These are phyloP conservation scores for Globisporangium radiosum DNA, from an alignment of 352 stramenopile genomes.

Conservation along the genomic window DNA sequence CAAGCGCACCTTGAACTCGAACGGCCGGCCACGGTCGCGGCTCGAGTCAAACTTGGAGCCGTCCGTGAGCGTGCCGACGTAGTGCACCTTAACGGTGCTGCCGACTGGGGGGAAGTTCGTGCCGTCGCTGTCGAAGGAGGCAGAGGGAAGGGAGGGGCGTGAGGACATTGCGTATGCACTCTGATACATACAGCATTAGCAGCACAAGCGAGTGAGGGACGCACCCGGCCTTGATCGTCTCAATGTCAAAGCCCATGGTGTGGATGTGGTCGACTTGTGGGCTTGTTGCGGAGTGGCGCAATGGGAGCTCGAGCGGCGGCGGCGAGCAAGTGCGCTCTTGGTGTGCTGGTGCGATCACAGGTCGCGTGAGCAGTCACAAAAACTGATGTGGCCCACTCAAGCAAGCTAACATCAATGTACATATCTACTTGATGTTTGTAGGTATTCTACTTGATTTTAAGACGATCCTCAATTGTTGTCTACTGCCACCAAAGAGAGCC, in stretches of 20 bases:
- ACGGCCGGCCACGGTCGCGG: slow-evolving; percentile 65
- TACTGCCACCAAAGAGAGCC: no score
- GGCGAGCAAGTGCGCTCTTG: no score
- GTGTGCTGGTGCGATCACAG: no score
- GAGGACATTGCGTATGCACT: not conserved
- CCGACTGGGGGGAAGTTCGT: slow-evolving; percentile 67
- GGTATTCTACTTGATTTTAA: no score
- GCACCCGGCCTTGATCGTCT: slow-evolving; percentile 72
- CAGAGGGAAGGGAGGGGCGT: not conserved
- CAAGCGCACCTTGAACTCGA: slow-evolving; percentile 55
- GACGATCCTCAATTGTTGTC: no score
- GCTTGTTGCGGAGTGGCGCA: no score
- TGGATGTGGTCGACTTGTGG: no score
- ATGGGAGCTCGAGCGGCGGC: no score
- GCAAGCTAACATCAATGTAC: no score
- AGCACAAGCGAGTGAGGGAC: not conserved
- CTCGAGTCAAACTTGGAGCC: slow-evolving; percentile 83
- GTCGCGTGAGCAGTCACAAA: no score
- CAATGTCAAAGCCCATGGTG: slow-evolving; percentile 29
- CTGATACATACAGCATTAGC: not conserved
- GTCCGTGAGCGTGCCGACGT: slow-evolving; percentile 66
- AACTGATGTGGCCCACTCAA: no score
- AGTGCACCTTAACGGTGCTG: slow-evolving; percentile 72
- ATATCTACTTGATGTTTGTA: no score
- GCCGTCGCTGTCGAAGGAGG: slow-evolving; percentile 40